phyloP scores from a whole-genome alignment of 2,329 filamentous ascomycete species.

The Trichoderma brevicompactum region DNA sequence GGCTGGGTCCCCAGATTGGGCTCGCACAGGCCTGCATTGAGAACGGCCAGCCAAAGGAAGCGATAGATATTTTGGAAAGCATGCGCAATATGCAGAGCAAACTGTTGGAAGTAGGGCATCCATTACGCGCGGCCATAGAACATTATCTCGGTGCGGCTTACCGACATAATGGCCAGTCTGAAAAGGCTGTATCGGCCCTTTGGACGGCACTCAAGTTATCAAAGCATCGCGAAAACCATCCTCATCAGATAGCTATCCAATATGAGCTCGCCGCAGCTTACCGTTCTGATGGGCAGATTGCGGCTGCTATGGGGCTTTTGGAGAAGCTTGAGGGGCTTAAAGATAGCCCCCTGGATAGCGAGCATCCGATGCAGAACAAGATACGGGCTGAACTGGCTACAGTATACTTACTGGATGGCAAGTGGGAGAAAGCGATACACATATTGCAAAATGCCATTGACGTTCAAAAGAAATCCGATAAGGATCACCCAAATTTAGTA shows the following conservation, averaged over 20 bases:
- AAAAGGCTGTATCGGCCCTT: constrained; percentile 17
- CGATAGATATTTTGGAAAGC: constrained; percentile 22
- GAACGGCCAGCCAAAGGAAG: constrained; percentile 2
- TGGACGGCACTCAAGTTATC: constrained; percentile 11
- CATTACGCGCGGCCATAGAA: neutral
- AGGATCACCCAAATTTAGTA: constrained; percentile 11
- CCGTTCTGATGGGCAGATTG: constrained; percentile 13
- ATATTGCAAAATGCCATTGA: constrained; percentile 21
- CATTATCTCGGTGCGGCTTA: constrained; percentile 24
- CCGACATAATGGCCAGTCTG: constrained; percentile 14
- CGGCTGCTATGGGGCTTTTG: constrained; percentile 13
- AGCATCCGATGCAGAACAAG: constrained; percentile 19
- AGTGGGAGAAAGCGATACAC: constrained; percentile 12
- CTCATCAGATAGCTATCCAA: neutral
- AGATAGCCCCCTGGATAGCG: neutral
- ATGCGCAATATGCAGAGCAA: constrained; percentile 1
- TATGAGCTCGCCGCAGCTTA: constrained; percentile 21
- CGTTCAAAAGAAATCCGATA: neutral
- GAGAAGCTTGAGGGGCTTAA: constrained; percentile 2
- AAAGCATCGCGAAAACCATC: constrained; percentile 6
- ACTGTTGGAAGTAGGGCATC: constrained; percentile 13
- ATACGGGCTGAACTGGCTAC: constrained; percentile 3
- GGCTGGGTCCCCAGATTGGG: constrained; percentile 19
- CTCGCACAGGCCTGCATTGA: constrained; percentile 22
- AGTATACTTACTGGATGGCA: constrained; percentile 4